Percentiles rank a stretch among this genome's conserved stretches.
phyloP scores from a whole-genome alignment of 371 early-diverging fungal species.

The Lichtheimia hyalospora region DNA sequence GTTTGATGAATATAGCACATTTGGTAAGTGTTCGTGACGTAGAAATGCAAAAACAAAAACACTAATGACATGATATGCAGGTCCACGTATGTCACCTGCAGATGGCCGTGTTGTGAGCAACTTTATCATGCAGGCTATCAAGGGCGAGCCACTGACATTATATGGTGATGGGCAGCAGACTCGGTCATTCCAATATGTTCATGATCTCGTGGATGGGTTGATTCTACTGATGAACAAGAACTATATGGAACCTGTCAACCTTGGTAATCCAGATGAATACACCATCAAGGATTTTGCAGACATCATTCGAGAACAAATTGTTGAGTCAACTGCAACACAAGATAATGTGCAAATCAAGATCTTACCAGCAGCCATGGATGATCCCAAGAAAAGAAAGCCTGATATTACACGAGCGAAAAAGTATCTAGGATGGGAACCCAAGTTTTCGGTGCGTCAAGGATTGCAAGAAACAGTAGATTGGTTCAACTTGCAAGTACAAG shows the following conservation, averaged over 20 bases:
- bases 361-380: slow-evolving; percentile 73
- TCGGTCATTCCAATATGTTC: slow-evolving; percentile 87
- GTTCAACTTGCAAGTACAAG: slow-evolving; percentile 55
- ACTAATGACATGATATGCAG: slow-evolving; percentile 27
- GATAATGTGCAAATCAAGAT: slow-evolving; percentile 62
- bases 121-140: slow-evolving; percentile 85
- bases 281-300: slow-evolving; percentile 82
- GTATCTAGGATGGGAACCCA: slow-evolving; percentile 75
- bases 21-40: slow-evolving; percentile 13
- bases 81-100: slow-evolving; percentile 86
- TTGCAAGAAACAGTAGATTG: slow-evolving; percentile 86
- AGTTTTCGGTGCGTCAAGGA: slow-evolving; percentile 76
- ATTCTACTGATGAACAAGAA: slow-evolving; percentile 78
- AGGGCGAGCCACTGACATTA: slow-evolving; percentile 75
- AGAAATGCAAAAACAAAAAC: background rate
- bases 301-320: slow-evolving; percentile 70
- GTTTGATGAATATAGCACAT: slow-evolving; percentile 12
- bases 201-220: slow-evolving; percentile 85
- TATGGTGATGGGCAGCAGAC: slow-evolving; percentile 88
- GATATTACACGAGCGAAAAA: slow-evolving; percentile 75
- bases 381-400: slow-evolving; percentile 81
- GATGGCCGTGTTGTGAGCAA: slow-evolving; percentile 92
- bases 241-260: slow-evolving; percentile 76
- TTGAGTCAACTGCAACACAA: slow-evolving; percentile 32
- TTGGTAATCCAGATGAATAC: slow-evolving; percentile 89